Percentiles rank a stretch among this genome's conserved stretches.
phyloP scores from a whole-genome alignment of 768 basidiomycete genomes.

The Kondoa subrosea region DNA sequence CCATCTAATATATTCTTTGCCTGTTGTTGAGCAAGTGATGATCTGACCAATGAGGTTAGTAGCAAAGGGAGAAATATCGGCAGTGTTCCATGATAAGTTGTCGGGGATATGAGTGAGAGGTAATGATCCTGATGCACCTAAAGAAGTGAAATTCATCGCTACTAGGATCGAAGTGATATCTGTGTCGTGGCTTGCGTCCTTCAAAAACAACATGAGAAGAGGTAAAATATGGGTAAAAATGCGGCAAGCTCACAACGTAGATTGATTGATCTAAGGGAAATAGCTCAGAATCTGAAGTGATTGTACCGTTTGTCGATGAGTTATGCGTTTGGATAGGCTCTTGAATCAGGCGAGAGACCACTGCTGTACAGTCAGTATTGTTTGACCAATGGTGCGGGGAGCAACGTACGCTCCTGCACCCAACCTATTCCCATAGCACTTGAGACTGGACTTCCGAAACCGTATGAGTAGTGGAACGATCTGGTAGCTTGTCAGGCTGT shows the following conservation, averaged over 20 bases:
- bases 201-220: too few species aligned
- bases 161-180: conserved; percentile 29
- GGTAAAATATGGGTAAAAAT: too few species aligned
- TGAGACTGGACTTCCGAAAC: conserved; percentile 65
- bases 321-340: conserved; percentile 49
- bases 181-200: conserved; percentile 31
- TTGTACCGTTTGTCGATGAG: conserved; percentile 67
- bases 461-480: conserved; percentile 35
- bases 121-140: conserved; percentile 28
- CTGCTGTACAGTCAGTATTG: neutral
- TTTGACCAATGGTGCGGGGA: neutral
- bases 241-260: conserved; percentile 31
- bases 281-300: conserved; percentile 37
- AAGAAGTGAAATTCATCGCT: conserved; percentile 32
- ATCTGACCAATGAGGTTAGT: conserved; percentile 55
- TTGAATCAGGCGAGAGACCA: conserved; percentile 56
- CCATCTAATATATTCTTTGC: conserved; percentile 21
- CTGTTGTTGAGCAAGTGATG: conserved; percentile 39
- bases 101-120: conserved; percentile 32
- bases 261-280: conserved; percentile 32
- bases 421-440: conserved; percentile 36
- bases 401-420: conserved; percentile 41
- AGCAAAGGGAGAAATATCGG: conserved; percentile 69
- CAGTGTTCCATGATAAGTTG: conserved; percentile 46
- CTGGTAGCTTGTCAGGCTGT: conserved; percentile 2